phyloP scores from a whole-genome alignment of 2,329 filamentous ascomycete genomes.

The Exophiala mesophila region DNA sequence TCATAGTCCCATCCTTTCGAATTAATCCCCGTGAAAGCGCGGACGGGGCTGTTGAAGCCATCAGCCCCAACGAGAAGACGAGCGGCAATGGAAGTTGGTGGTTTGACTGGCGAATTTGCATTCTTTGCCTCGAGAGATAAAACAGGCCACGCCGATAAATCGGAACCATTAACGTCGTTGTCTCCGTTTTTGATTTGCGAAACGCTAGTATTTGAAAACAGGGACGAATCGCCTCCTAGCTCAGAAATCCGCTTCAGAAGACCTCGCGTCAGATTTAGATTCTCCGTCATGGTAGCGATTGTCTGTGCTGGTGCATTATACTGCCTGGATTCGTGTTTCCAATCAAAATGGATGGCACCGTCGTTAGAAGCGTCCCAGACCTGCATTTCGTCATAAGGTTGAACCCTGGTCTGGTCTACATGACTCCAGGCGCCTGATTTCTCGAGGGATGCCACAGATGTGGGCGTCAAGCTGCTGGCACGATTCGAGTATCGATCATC shows the following conservation, averaged over 20 bases:
- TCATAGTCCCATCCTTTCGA: slow-evolving; percentile 91
- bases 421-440: slow-evolving; percentile 81
- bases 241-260: slow-evolving; percentile 68
- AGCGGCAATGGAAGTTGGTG: slow-evolving; percentile 58
- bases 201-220: slow-evolving; percentile 74
- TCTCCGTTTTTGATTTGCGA: slow-evolving; percentile 72
- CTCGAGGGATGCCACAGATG: slow-evolving; percentile 76
- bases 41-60: slow-evolving; percentile 89
- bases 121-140: slow-evolving; percentile 62
- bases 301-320: slow-evolving; percentile 45
- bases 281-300: slow-evolving; percentile 97
- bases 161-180: slow-evolving; percentile 59
- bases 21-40: slow-evolving; percentile 79
- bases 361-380: slow-evolving; percentile 95
- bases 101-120: slow-evolving; percentile 21
- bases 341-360: slow-evolving; percentile 84
- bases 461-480: slow-evolving; percentile 88
- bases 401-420: slow-evolving; percentile 66
- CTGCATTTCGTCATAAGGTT: slow-evolving; percentile 92
- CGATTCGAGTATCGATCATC: slow-evolving; percentile 78
- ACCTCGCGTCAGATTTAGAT: slow-evolving; percentile 77
- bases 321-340: slow-evolving; percentile 45
- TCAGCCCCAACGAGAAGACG: slow-evolving; percentile 88
- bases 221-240: slow-evolving; percentile 51
- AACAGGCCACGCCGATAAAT: slow-evolving; percentile 83